These are phyloP conservation scores for Fusarium coicis DNA, from an alignment of 2,329 filamentous ascomycete genomes.

Conservation along the genomic window DNA sequence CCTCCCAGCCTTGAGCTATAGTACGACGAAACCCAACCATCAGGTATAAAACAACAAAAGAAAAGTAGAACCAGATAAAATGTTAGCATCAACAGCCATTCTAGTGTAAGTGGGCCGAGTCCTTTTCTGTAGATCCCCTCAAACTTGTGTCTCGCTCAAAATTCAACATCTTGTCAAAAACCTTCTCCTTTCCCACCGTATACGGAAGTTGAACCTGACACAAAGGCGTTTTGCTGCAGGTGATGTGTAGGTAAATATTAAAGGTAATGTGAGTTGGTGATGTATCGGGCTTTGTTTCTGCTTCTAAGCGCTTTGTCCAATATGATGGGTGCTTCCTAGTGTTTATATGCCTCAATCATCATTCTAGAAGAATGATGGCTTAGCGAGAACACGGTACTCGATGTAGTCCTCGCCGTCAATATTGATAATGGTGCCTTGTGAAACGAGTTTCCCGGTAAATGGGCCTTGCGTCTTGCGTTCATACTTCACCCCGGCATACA, in stretches of 20 bases:
- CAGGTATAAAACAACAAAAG: slow-evolving; percentile 19
- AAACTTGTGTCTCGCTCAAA: slow-evolving; percentile 16
- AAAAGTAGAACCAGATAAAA: slow-evolving; percentile 1
- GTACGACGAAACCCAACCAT: slow-evolving; percentile 14
- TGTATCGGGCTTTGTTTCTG: neutral
- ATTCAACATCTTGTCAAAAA: slow-evolving; percentile 11
- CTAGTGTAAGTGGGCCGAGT: slow-evolving; percentile 21
- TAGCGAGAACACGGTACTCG: slow-evolving; percentile 73
- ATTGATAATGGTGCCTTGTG: slow-evolving; percentile 68
- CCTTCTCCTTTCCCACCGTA: slow-evolving; percentile 15
- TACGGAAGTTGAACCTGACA: slow-evolving; percentile 13
- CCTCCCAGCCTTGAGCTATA: slow-evolving; percentile 18
- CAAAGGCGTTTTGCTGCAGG: neutral
- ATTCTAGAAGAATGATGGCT: slow-evolving; percentile 67
- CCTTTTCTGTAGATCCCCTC: slow-evolving; percentile 18
- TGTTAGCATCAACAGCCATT: slow-evolving; percentile 20
- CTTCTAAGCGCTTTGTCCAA: neutral
- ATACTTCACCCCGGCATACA: slow-evolving; percentile 70
- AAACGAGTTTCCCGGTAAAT: slow-evolving; percentile 72
- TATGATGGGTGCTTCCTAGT: neutral
- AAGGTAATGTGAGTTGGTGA: neutral
- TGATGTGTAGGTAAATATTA: neutral
- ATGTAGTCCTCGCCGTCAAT: slow-evolving; percentile 76
- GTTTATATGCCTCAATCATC: too few relatives aligned
- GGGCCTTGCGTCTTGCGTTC: slow-evolving; percentile 70